Evolutionary conservation across 176 grass and related monocot species (phyloP).

Genomic region (Oryza glumipatula): DNA sequence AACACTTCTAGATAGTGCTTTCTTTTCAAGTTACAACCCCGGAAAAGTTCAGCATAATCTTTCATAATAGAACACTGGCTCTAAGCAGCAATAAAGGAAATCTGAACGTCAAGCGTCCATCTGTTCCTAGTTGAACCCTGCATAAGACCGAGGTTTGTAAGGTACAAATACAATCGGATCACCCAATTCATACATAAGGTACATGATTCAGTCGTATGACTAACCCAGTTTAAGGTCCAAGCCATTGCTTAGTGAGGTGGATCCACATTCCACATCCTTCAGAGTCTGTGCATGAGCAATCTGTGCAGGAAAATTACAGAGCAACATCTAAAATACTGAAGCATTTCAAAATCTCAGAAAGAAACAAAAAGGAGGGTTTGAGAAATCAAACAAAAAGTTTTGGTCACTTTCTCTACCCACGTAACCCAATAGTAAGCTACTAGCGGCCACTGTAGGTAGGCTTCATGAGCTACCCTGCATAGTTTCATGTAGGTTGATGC

Average conservation of each 20-base stretch:
- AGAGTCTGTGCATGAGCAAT: constrained; percentile 64
- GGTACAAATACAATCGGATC: background rate
- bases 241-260: constrained; percentile 49
- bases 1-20: background rate
- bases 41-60: background rate
- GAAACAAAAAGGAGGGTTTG: background rate
- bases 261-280: constrained; percentile 48
- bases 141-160: background rate
- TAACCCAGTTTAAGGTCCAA: constrained; percentile 85
- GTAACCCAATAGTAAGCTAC: background rate
- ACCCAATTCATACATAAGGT: background rate
- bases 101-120: background rate
- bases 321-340: background rate
- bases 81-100: background rate
- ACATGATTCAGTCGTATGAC: background rate
- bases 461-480: background rate
- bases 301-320: constrained; percentile 37
- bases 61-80: background rate
- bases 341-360: background rate
- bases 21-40: background rate
- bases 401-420: background rate
- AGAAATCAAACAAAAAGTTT: background rate
- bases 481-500: constrained; percentile 23
- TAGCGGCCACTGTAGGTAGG: constrained; percentile 18
- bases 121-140: constrained; percentile 63